These are phyloP conservation scores for Boechera retrofracta DNA, from an alignment of 345 rosid genomes.

Conservation along the genomic window DNA sequence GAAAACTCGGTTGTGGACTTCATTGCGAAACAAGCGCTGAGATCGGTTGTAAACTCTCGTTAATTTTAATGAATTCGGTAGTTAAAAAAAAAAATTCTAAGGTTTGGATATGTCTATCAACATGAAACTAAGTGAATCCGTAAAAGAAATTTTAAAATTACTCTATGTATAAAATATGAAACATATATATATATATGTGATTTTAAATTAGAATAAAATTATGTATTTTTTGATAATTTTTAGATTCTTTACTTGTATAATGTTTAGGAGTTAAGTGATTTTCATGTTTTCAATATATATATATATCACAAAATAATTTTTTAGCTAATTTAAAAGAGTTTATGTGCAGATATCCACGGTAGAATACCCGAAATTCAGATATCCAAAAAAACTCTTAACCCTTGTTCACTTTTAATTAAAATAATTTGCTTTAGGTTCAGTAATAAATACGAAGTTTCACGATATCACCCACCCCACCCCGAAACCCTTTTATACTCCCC, in stretches of 20 bases:
- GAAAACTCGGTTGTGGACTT: too few species aligned
- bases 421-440: slow-evolving; percentile 9
- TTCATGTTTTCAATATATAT: background rate
- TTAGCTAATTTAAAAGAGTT: too few species aligned
- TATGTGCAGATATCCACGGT: background rate
- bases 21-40: too few species aligned
- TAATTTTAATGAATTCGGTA: too few species aligned
- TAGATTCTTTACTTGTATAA: background rate
- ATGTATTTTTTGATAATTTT: background rate
- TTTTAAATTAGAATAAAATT: background rate
- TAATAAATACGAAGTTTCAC: slow-evolving; percentile 30
- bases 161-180: too few species aligned
- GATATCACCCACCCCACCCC: background rate
- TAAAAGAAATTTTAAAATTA: background rate
- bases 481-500: slow-evolving; percentile 22
- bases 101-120: background rate
- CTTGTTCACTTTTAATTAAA: background rate
- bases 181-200: background rate
- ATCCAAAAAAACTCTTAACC: background rate
- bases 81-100: background rate
- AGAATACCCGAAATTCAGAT: background rate
- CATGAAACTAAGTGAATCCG: background rate
- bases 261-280: background rate
- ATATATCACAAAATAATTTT: background rate
- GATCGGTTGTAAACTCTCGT: too few species aligned